Conservation (phyloP, 192 early-diverging fungal species). For the Cetraspora pellucida region DNA sequence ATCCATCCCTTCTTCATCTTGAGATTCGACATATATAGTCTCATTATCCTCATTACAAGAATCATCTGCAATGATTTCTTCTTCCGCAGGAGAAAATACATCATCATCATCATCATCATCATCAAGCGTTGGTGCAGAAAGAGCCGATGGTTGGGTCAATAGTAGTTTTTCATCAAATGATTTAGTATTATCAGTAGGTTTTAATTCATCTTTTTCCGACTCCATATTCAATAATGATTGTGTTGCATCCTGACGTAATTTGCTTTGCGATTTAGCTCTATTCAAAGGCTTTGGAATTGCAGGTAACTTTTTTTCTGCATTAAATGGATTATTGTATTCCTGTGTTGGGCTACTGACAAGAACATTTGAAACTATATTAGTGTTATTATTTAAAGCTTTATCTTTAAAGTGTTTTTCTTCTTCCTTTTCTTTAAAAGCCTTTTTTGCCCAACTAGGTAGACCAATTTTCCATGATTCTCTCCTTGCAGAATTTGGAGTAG, state of each 20-base stretch:
- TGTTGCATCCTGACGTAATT: slow-evolving; percentile 11
- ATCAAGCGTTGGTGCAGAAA: not conserved
- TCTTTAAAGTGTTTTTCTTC: not conserved
- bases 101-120: slow-evolving; percentile 31
- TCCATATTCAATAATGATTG: not conserved
- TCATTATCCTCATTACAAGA: slow-evolving; percentile 20
- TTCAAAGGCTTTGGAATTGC: not conserved
- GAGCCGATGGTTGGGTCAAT: not conserved
- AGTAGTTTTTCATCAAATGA: not conserved
- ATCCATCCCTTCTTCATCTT: not conserved
- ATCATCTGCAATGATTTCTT: slow-evolving; percentile 14
- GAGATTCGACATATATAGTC: slow-evolving; percentile 20
- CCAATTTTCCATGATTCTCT: slow-evolving; percentile 28
- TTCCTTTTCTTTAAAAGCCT: slow-evolving; percentile 33
- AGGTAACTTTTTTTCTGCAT: slow-evolving; percentile 22
- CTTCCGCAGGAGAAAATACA: not conserved
- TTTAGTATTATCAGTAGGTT: not conserved
- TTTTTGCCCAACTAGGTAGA: slow-evolving; percentile 32
- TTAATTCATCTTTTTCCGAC: not conserved
- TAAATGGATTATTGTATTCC: not conserved
- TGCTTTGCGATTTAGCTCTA: slow-evolving; percentile 19
- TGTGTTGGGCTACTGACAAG: not conserved
- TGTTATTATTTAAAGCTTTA: not conserved
- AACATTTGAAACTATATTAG: not conserved
- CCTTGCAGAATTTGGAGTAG: not conserved